Base-by-base conservation (phyloP, 768 basidiomycete species). In the Rhodotorula graminis region DNA sequence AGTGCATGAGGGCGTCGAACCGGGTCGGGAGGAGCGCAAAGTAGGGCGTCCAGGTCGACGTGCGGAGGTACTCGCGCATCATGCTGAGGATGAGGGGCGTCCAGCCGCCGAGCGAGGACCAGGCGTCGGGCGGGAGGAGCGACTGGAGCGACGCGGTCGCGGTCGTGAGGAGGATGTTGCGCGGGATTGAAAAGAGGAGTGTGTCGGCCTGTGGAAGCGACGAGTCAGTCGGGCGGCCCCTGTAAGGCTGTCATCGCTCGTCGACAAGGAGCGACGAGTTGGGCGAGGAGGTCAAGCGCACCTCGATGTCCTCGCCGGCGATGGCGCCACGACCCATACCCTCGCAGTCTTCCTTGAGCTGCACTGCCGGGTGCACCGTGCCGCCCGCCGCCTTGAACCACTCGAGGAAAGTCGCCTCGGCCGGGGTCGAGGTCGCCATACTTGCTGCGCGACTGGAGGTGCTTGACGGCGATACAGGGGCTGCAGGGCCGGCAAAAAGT, bases 1-100 rank as follows among this genome's bases (percentile, higher is more conserved):
- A 98, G 79, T 97, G 94, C 91, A 99, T 97, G 1, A 93, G 92
- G 0, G 93, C 94, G 75, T 89, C 85, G 79, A 98, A 97, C 0
- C 58, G 18, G n/a, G 52, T 31, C 4, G 94, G 94, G 71, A 97
- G 84, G 25, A 85, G 85, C 40, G 81, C 90, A 21, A 94, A 83
- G 81, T 94, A 95, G 18, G 83, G 83, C 11, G 80, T 78, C 93
- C 92, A 91, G 65, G 82, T 87, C 23, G 42, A 59, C 82, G 68
- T 1, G 88, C 65, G 70, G n/a, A 66, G 56, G 15, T 86, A 86
- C 81, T 99, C 96, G 90, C 91, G 96, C 90, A 98, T 92, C 88
- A 99, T 89, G 74, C 89, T 91, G 52, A 98, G 83, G 70, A 99
- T 97, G 58, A 97, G 82, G 7, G 90, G 89, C 2, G 85, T 83